These are phyloP conservation scores for Acephala macrosclerotiorum DNA, from an alignment of 2,329 filamentous ascomycete genomes.

Conservation along the genomic window DNA sequence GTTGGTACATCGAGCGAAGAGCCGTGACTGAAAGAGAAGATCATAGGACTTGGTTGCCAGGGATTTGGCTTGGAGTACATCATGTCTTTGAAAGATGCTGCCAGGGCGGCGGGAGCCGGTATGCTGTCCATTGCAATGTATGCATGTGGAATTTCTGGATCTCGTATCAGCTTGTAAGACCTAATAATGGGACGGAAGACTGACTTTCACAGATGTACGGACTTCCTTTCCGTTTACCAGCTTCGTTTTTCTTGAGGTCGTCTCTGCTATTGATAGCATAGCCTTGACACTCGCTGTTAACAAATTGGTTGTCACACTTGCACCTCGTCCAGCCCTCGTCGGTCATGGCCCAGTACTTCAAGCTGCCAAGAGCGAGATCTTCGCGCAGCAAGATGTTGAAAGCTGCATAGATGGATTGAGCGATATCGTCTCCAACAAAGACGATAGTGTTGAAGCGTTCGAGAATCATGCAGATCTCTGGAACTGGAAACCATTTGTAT, in stretches of 20 bases:
- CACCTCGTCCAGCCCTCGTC: slow-evolving; percentile 44
- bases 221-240: slow-evolving; percentile 21
- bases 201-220: slow-evolving; percentile 32
- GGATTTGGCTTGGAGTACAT: slow-evolving; percentile 40
- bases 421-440: slow-evolving; percentile 51
- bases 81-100: slow-evolving; percentile 44
- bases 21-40: slow-evolving; percentile 46
- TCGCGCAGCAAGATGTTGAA: slow-evolving; percentile 53
- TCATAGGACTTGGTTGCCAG: slow-evolving; percentile 50
- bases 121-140: slow-evolving; percentile 46
- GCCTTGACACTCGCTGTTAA: slow-evolving; percentile 42
- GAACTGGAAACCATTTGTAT: slow-evolving; percentile 51
- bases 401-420: slow-evolving; percentile 51
- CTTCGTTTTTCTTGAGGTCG: slow-evolving; percentile 31
- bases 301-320: slow-evolving; percentile 51
- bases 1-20: slow-evolving; percentile 42
- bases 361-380: slow-evolving; percentile 48
- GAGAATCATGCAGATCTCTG: slow-evolving; percentile 53
- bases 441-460: slow-evolving; percentile 50
- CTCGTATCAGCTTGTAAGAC: neutral
- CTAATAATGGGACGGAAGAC: neutral
- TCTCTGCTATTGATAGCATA: slow-evolving; percentile 39
- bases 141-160: slow-evolving; percentile 46
- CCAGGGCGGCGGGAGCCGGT: slow-evolving; percentile 41
- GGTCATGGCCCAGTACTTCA: slow-evolving; percentile 49